These are phyloP conservation scores for Hypoxylon sp. DNA, from an alignment of 2,329 filamentous ascomycete genomes.

Conservation along the genomic window DNA sequence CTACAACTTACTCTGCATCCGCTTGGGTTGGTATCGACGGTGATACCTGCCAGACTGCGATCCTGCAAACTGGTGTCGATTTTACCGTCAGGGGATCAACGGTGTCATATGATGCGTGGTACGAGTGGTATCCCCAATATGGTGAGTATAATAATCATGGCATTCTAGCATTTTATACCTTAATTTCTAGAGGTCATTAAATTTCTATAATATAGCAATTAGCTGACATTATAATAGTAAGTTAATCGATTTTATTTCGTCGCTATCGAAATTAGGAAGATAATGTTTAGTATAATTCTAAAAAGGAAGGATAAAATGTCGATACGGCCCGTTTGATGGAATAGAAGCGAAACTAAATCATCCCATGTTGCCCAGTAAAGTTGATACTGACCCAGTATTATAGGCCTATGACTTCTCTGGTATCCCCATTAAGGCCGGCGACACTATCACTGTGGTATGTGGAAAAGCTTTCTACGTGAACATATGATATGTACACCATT, in stretches of 20 bases:
- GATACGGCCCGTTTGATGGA: not conserved
- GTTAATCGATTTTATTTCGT: not conserved
- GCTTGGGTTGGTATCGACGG: slow-evolving; percentile 75
- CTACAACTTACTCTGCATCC: slow-evolving; percentile 60
- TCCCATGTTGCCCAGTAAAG: not conserved
- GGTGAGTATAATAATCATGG: not conserved
- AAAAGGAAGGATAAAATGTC: not conserved
- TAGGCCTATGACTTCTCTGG: slow-evolving; percentile 65
- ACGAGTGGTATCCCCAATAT: slow-evolving; percentile 66
- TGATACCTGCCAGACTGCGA: slow-evolving; percentile 67
- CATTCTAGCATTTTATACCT: not conserved
- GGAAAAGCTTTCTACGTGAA: slow-evolving; percentile 42
- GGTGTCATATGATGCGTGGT: slow-evolving; percentile 68
- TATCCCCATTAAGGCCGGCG: slow-evolving; percentile 57
- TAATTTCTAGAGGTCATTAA: not conserved
- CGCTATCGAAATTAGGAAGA: not conserved
- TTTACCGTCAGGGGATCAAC: slow-evolving; percentile 63
- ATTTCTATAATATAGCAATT: not conserved
- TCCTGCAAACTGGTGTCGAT: slow-evolving; percentile 71
- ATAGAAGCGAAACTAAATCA: not conserved
- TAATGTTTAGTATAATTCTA: not conserved
- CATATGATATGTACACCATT: not conserved
- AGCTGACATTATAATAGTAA: not conserved
- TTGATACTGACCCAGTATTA: slow-evolving; percentile 14
- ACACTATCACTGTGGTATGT: slow-evolving; percentile 49